A percentile compares a stretch with the other conserved stretches of the same genome.
Evolutionary conservation across 495 filamentous ascomycete genomes (phyloP).

Genomic region (Aspergillus affinis): DNA sequence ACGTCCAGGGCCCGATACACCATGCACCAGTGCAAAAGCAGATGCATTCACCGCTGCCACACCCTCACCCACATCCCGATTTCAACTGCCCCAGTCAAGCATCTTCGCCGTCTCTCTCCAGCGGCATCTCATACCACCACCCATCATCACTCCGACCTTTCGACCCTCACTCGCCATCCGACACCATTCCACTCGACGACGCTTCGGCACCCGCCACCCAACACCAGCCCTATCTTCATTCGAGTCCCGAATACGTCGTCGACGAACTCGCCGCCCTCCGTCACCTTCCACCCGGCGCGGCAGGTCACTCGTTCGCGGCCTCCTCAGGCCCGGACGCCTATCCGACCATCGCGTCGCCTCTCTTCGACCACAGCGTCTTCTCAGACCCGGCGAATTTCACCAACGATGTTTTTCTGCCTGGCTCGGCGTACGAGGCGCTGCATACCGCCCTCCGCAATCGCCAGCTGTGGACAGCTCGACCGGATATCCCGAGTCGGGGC

Average conservation of each 20-base stretch:
- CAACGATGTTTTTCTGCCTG: slow-evolving; percentile 35
- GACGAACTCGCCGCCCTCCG: slow-evolving; percentile 25
- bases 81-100: slow-evolving; percentile 4
- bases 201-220: neutral
- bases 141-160: no score
- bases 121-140: slow-evolving; percentile 14
- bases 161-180: no score
- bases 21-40: no score
- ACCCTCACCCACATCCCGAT: neutral
- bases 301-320: slow-evolving; percentile 3
- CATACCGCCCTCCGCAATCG: slow-evolving; percentile 36
- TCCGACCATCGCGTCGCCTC: slow-evolving; percentile 22
- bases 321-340: slow-evolving; percentile 18
- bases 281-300: slow-evolving; percentile 12
- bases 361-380: slow-evolving; percentile 29
- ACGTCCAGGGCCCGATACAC: neutral
- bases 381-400: slow-evolving; percentile 27
- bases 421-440: slow-evolving; percentile 35
- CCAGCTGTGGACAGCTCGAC: slow-evolving; percentile 33
- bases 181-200: neutral
- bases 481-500: slow-evolving; percentile 27
- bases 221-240: slow-evolving; percentile 25
- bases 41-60: no score
- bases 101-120: slow-evolving; percentile 19
- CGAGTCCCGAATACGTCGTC: slow-evolving; percentile 30